Conservation (phyloP, 31 red algal species). For the Endocladia muricata region DNA sequence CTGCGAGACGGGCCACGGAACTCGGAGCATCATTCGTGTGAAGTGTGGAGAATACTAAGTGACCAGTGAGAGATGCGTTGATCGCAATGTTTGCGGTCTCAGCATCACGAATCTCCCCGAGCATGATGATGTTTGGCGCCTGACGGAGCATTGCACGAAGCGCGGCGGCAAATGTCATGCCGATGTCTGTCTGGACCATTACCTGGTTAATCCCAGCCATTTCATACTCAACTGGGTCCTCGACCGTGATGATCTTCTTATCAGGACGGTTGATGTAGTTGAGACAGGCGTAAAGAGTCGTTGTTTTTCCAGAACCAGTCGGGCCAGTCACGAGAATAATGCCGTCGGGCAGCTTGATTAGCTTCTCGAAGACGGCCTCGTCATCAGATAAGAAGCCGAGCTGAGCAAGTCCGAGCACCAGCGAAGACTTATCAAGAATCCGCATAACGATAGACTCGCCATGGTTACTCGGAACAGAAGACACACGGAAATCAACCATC, state of each 20-base stretch:
- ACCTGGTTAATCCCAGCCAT: constrained; percentile 7
- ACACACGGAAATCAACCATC: constrained; percentile 16
- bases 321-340: constrained; percentile 36
- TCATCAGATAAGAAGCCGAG: constrained; percentile 12
- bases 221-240: constrained; percentile 37
- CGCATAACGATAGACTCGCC: constrained; percentile 21
- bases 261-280: constrained; percentile 10
- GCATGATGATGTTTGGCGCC: constrained; percentile 28
- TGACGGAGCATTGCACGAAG: constrained; percentile 17
- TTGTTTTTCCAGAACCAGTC: constrained; percentile 34
- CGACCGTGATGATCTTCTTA: constrained; percentile 33
- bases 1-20: constrained; percentile 18
- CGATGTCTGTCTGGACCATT: constrained; percentile 12
- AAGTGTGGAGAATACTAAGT: constrained; percentile 38
- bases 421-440: constrained; percentile 4
- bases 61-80: constrained; percentile 29
- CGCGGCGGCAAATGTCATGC: constrained; percentile 9
- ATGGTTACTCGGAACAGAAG: background rate
- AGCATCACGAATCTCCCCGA: constrained; percentile 44
- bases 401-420: constrained; percentile 11
- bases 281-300: constrained; percentile 15
- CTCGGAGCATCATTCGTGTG: constrained; percentile 35
- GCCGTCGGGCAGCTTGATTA: constrained; percentile 13
- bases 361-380: background rate
- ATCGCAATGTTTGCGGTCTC: constrained; percentile 34